phyloP scores from a whole-genome alignment of 257 asterid genomes.

The Nicotiana attenuata region DNA sequence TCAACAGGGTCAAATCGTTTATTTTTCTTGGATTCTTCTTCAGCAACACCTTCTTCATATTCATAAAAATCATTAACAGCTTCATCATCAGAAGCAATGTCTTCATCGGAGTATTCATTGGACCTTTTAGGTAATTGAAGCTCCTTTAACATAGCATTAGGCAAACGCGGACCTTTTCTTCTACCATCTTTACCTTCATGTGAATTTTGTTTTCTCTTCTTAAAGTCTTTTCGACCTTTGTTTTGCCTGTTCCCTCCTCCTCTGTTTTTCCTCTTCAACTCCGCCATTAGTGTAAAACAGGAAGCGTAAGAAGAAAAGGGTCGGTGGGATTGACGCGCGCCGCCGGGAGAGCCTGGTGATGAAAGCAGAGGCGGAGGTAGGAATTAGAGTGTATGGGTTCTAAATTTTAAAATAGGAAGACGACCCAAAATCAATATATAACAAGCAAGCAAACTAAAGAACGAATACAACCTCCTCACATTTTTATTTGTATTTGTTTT shows the following conservation, averaged over 20 bases:
- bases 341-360: no score
- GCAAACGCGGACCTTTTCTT: conserved; percentile 8
- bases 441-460: no score
- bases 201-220: neutral
- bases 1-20: conserved; percentile 70
- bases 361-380: no score
- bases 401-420: no score
- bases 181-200: neutral
- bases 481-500: no score
- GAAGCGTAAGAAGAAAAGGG: no score
- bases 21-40: conserved; percentile 77
- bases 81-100: conserved; percentile 26
- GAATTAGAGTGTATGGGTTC: no score
- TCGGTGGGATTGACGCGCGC: no score
- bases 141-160: conserved; percentile 9
- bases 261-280: neutral
- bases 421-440: no score
- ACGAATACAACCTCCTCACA: no score
- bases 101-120: conserved; percentile 29
- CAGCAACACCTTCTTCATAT: conserved; percentile 66
- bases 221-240: neutral
- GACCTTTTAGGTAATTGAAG: neutral
- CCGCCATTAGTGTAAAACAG: neutral
- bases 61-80: conserved; percentile 52
- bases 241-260: neutral